Evolutionary conservation across 2,329 filamentous ascomycete genomes (phyloP), one percentile per base, ranked within the genome.

Genomic region (Talaromyces sp.): DNA sequence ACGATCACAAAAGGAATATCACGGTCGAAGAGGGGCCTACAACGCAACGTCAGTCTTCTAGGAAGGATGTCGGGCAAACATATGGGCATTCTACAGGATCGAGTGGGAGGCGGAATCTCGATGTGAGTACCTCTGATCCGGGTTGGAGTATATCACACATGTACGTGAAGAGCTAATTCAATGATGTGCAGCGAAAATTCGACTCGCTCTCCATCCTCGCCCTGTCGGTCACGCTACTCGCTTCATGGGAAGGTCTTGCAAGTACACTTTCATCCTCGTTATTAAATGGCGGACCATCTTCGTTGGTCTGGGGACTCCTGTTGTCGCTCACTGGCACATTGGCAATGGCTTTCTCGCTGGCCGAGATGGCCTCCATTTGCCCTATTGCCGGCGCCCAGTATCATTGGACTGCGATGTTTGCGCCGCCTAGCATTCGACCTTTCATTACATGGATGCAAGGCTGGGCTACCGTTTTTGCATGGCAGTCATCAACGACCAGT

Each of bases 311-410:
- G 67, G 75, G 74, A 2, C 72, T 75, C 37, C 68, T 78, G 13
- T 52, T 77, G 19, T 71, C 70, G 31, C 71, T 72, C 52, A 50
- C 74, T 14, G 77, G 78, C 0, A 77, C 75, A 56, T 52, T 78
- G 52, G 71, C 73, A 6, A 73, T 76, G 27, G 75, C 75, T 27
- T 68, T 70, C 11, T 76, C 76, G 22, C 71, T 79, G 16, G 77
- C 74, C 7, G 77, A 79, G 66, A 71, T 80, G 63, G 76, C 75
- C 0, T 78, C 77, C 9, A 73, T 79, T 75, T 74, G 69, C 11
- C 69, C 71, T 35, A 75, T 73, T 33, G 72, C 74, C 14, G 75
- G 75, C 50, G 76, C 72, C 47, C 76, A 78, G 65, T 77, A 77
- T 66, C 74, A 77, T 63, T 78, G 76, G 76, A 73, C 71, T 45